These are phyloP conservation scores for Kazachstania bromeliacearum DNA, from an alignment of 805 yeast genomes.

Conservation along the genomic window DNA sequence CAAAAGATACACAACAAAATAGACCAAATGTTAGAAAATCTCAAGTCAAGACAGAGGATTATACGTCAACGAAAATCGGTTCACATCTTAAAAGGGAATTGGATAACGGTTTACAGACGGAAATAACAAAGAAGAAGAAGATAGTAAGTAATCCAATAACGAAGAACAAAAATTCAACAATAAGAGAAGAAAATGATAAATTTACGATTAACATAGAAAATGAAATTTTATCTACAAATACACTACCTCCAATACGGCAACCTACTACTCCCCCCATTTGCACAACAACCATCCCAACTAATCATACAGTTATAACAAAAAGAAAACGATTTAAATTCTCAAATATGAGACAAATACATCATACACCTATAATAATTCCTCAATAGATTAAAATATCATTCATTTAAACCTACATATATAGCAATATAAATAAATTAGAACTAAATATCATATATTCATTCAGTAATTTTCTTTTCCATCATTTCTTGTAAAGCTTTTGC, in stretches of 20 bases:
- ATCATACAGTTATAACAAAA: neutral
- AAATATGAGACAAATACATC: neutral
- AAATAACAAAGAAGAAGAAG: no score
- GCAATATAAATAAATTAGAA: neutral
- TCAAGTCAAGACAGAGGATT: neutral
- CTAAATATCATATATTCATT: slow-evolving; percentile 16
- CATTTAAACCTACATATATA: no score
- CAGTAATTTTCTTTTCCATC: slow-evolving; percentile 50
- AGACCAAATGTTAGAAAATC: slow-evolving; percentile 10
- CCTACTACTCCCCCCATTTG: no score
- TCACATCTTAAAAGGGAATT: neutral
- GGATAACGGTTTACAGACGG: no score
- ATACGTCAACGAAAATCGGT: neutral
- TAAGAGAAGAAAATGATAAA: no score
- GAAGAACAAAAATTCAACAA: no score
- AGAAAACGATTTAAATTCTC: neutral
- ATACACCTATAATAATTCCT: neutral
- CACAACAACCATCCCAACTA: neutral
- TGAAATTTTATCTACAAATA: no score
- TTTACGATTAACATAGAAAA: no score
- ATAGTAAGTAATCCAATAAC: no score
- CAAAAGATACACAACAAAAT: slow-evolving; percentile 3
- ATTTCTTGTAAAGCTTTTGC: slow-evolving; percentile 65
- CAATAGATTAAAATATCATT: no score
- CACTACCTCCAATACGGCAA: no score